Evolutionary conservation across 2,329 filamentous ascomycete species (phyloP).

Genomic region (Gliomastix tumulicola): DNA sequence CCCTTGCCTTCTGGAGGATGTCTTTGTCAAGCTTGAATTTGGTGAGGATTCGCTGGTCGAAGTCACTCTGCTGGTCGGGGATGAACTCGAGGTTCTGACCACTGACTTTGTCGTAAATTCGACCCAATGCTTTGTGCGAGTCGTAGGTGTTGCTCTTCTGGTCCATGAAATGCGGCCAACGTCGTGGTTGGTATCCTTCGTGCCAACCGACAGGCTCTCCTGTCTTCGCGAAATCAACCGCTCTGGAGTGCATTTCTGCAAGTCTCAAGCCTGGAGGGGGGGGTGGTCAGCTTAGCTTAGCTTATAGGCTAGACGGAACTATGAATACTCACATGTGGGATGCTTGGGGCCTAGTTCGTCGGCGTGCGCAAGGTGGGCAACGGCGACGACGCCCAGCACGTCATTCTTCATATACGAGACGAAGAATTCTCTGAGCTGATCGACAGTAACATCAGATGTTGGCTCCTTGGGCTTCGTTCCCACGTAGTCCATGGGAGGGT

Average conservation of each 20-base stretch:
- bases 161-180: slow-evolving; percentile 87
- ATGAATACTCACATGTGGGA: slow-evolving; percentile 47
- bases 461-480: slow-evolving; percentile 49
- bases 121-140: slow-evolving; percentile 68
- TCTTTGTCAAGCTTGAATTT: slow-evolving; percentile 49
- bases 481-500: slow-evolving; percentile 70
- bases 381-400: slow-evolving; percentile 70
- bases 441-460: slow-evolving; percentile 56
- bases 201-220: slow-evolving; percentile 69
- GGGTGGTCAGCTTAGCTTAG: slow-evolving; percentile 7
- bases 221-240: slow-evolving; percentile 92
- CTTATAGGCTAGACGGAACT: too few relatives aligned
- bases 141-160: slow-evolving; percentile 53
- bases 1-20: slow-evolving; percentile 49
- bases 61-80: slow-evolving; percentile 64
- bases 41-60: slow-evolving; percentile 68
- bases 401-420: slow-evolving; percentile 92
- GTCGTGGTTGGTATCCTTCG: slow-evolving; percentile 47
- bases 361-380: slow-evolving; percentile 71
- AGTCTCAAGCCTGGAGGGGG: slow-evolving; percentile 60
- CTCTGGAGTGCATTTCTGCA: slow-evolving; percentile 76
- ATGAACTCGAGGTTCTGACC: slow-evolving; percentile 54
- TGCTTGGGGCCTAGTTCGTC: slow-evolving; percentile 65
- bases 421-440: slow-evolving; percentile 79
- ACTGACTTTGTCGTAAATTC: slow-evolving; percentile 70